Base-by-base conservation (phyloP, 495 filamentous ascomycete species). In the Neurospora sp. region DNA sequence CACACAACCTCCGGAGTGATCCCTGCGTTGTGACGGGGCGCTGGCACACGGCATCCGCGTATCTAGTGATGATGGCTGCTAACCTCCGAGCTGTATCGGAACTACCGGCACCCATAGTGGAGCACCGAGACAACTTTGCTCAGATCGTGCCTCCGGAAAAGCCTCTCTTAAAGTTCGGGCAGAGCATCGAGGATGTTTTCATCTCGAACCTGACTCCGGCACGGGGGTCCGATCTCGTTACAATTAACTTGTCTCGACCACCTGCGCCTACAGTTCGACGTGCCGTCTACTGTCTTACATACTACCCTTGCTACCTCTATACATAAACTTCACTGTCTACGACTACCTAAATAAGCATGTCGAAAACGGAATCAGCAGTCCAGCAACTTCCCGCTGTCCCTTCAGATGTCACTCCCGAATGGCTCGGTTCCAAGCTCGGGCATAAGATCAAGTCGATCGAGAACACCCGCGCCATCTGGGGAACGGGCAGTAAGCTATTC, bases 401-500 rank as follows among this genome's bases (percentile, higher is more conserved):
- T 18, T 73, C 73, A 35, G 77, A 78, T 10, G 41, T 79, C 22
- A 79, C 78, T 8, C 74, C 75, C 22, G 73, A 75, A 11, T 79
- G 78, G 78, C 74, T 79, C 14, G 18, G 75, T 10, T 74, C 71
- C 18, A 75, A 77, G 41, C 71, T 82, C n/a, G 80, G 78, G 16
- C 70, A 79, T 5, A 71, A 75, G 69, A 73, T 82, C 72, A 78
- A 76, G 68, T 82, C 80, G 5, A 38, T 78, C 9, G 69, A 74
- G 46, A 69, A 76, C n/a, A 79, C 78, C 1, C 11, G 72, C 3
- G 74, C 70, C 8, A 75, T 78, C 69, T 77, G 75, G 61, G 80
- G 80, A 40, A 81, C 80, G 5, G 79, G 68, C 53, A 78, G 76
- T 69, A 82, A 82, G 69, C 61, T 82, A 0, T 81, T 76, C 72